phyloP scores from a whole-genome alignment of 169 alveolate genomes.

The Eimeria tenella region DNA sequence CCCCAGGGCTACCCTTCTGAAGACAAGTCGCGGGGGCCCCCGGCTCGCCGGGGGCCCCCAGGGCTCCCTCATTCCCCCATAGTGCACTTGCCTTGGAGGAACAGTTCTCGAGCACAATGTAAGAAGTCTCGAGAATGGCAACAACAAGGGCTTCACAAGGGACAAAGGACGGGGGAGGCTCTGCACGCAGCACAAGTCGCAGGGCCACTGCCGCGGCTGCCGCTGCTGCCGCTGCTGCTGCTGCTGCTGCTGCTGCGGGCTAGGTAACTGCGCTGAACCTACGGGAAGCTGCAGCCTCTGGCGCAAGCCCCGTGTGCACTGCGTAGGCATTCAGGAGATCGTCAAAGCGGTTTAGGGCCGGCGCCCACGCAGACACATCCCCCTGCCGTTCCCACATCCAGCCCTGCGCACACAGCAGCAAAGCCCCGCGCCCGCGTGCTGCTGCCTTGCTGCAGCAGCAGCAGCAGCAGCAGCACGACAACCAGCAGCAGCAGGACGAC shows the following conservation, averaged over 20 bases:
- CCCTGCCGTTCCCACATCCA: conserved; percentile 80
- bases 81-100: conserved; percentile 65
- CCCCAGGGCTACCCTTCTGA: too few relatives aligned
- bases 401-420: conserved; percentile 26
- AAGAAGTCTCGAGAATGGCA: conserved; percentile 70
- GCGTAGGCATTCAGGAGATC: conserved; percentile 68
- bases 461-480: too few relatives aligned
- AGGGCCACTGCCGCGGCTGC: background rate
- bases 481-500: background rate
- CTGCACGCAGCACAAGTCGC: conserved; percentile 22
- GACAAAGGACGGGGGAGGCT: conserved; percentile 26
- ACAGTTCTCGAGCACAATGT: conserved; percentile 74
- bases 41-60: too few relatives aligned
- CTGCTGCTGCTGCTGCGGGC: conserved; percentile 1
- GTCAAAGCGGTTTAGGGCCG: conserved; percentile 74
- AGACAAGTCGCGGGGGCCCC: too few relatives aligned
- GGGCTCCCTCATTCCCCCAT: background rate
- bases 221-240: background rate
- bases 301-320: conserved; percentile 48
- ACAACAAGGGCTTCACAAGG: conserved; percentile 74
- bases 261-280: conserved; percentile 4
- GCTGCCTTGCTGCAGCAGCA: too few relatives aligned
- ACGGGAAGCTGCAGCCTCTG: background rate
- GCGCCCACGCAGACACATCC: conserved; percentile 79
- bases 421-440: background rate